phyloP scores from a whole-genome alignment of 75 land plant genomes.

The Cunninghamia lanceolata region DNA sequence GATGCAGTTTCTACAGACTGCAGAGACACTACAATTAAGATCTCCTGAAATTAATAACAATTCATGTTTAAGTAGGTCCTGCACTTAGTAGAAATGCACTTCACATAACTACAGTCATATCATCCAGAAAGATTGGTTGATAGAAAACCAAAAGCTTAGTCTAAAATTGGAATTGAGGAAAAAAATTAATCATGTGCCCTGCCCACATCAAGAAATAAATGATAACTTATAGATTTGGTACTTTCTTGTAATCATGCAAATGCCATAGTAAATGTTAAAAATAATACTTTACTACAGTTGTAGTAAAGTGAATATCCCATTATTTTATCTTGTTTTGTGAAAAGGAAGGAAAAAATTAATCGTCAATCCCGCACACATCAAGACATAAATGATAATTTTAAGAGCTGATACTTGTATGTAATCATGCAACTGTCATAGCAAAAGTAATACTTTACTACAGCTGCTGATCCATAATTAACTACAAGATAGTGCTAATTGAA shows the following conservation, averaged over 20 bases:
- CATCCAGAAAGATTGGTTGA: too few species aligned
- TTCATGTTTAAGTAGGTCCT: neutral
- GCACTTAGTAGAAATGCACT: neutral
- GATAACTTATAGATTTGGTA: neutral
- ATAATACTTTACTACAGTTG: neutral
- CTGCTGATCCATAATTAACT: too few species aligned
- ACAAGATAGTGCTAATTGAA: too few species aligned
- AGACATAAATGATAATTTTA: neutral
- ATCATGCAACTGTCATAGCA: neutral
- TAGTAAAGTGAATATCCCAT: too few species aligned
- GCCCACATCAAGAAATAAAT: neutral
- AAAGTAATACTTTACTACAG: neutral
- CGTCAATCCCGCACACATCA: neutral
- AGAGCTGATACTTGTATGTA: neutral
- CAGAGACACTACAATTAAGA: too few species aligned
- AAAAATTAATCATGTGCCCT: neutral
- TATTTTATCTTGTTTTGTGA: too few species aligned
- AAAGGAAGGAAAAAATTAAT: too few species aligned
- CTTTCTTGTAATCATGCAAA: neutral
- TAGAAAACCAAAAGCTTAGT: too few species aligned
- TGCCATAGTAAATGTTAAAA: neutral
- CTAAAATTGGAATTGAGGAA: neutral
- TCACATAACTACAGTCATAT: neutral
- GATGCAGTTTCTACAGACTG: neutral
- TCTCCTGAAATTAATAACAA: too few species aligned